Percentiles rank a stretch among this genome's conserved stretches.
These are phyloP conservation scores for Retiboletus flavoniger DNA, from an alignment of 1,284 basidiomycete genomes.

Conservation along the genomic window DNA sequence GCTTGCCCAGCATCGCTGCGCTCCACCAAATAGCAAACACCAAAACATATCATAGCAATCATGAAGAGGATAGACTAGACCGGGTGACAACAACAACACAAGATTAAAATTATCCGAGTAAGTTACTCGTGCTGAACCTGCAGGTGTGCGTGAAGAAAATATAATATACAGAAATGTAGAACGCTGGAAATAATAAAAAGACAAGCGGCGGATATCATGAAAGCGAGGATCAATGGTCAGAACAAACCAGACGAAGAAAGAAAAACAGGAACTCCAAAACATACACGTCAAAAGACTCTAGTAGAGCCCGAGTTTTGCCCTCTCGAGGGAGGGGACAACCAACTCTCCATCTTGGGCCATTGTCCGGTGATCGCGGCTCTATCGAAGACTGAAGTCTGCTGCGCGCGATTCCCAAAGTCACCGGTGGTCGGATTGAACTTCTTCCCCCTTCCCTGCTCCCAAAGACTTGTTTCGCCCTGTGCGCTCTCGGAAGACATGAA, in stretches of 20 bases:
- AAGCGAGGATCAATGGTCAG: conserved; percentile 12
- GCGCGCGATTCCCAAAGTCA: conserved; percentile 27
- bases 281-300: conserved; percentile 29
- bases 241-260: conserved; percentile 1
- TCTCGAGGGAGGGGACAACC: conserved; percentile 30
- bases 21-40: background rate
- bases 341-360: conserved; percentile 38
- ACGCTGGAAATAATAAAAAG: conserved; percentile 10
- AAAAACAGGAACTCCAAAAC: conserved; percentile 1
- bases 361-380: conserved; percentile 30
- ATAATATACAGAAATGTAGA: conserved; percentile 27
- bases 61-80: conserved; percentile 17
- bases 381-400: conserved; percentile 28
- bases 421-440: conserved; percentile 13
- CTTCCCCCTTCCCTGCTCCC: conserved; percentile 29
- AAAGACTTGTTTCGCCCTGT: conserved; percentile 12
- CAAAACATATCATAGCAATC: conserved; percentile 14
- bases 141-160: conserved; percentile 23
- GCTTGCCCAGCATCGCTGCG: background rate
- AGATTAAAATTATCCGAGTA: conserved; percentile 35
- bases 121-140: conserved; percentile 34
- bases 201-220: conserved; percentile 10
- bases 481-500: conserved; percentile 2
- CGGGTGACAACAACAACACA: conserved; percentile 13
- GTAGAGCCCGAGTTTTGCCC: conserved; percentile 34